Evolutionary conservation across 441 rosid genomes (phyloP).

Genomic region (Gossypium gossypioides): DNA sequence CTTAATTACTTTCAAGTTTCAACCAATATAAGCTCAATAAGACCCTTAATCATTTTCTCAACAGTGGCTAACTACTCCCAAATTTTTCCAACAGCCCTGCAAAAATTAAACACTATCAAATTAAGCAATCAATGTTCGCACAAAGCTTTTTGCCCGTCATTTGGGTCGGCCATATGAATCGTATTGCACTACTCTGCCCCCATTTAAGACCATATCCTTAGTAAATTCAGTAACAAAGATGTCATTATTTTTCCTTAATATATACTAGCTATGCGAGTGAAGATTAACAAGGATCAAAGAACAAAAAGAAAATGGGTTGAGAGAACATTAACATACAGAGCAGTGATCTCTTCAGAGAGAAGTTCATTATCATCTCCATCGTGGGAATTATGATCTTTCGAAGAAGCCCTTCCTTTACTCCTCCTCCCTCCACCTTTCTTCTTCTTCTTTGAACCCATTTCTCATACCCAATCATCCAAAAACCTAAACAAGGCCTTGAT

Average conservation of each 20-base stretch:
- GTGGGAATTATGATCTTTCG: conserved; percentile 51
- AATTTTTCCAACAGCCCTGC: neutral
- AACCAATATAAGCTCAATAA: neutral
- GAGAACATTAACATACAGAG: conserved; percentile 48
- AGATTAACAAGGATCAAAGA: neutral
- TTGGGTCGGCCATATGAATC: neutral
- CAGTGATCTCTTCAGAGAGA: conserved; percentile 88
- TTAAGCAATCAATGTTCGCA: neutral
- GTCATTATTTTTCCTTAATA: neutral
- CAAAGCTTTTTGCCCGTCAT: neutral
- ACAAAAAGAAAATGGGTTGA: neutral
- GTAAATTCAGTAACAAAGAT: neutral
- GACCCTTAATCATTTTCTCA: neutral
- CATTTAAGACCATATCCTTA: neutral
- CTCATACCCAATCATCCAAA: neutral
- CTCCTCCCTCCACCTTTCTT: conserved; percentile 47
- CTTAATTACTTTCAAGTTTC: conserved; percentile 3
- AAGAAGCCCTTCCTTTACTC: conserved; percentile 55
- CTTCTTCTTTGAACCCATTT: conserved; percentile 82
- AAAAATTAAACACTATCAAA: neutral
- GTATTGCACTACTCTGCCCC: neutral
- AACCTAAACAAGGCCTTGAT: neutral
- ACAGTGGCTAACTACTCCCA: neutral
- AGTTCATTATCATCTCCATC: conserved; percentile 61
- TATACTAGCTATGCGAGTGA: neutral